phyloP scores from a whole-genome alignment of 495 filamentous ascomycete species.

The Trichoderma gamsii region DNA sequence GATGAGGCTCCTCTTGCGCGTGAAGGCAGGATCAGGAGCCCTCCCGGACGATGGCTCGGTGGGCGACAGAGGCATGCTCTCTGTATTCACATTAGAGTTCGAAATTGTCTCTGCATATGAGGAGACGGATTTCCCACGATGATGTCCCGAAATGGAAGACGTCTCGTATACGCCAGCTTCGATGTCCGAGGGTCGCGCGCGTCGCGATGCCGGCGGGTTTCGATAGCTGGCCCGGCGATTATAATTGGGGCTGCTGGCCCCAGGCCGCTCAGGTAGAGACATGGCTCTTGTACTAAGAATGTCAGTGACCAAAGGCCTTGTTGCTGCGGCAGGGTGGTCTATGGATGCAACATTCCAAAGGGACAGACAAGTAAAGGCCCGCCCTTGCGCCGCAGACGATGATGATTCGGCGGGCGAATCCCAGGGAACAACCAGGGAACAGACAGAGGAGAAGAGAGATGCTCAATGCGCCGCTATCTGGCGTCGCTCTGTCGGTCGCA shows the following conservation, averaged over 20 bases:
- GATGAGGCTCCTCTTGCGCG: conserved; percentile 76
- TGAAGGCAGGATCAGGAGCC: conserved; percentile 35
- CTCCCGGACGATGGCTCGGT: conserved; percentile 24
- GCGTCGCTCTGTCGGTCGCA: neutral
- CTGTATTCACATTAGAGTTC: conserved; percentile 42
- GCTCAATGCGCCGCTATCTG: neutral
- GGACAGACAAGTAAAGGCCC: conserved; percentile 15
- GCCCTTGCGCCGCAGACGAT: conserved; percentile 8
- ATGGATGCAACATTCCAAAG: conserved; percentile 14
- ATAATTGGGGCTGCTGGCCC: conserved; percentile 52
- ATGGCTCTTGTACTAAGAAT: conserved; percentile 35
- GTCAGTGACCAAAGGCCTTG: conserved; percentile 23
- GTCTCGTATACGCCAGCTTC: conserved; percentile 53
- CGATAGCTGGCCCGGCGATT: conserved; percentile 56
- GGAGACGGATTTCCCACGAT: conserved; percentile 44
- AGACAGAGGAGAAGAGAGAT: neutral
- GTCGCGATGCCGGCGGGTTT: conserved; percentile 57
- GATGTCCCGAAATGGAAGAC: conserved; percentile 34
- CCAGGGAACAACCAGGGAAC: neutral
- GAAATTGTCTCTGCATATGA: conserved; percentile 46
- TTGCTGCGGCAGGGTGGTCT: conserved; percentile 14
- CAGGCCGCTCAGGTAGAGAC: conserved; percentile 64
- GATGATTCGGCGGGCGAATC: neutral
- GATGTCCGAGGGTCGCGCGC: conserved; percentile 55
- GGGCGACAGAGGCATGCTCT: conserved; percentile 41